Evolutionary conservation across 306 rosid species (phyloP), one percentile per base, ranked within the genome.

Genomic region (Rubus idaeus): DNA sequence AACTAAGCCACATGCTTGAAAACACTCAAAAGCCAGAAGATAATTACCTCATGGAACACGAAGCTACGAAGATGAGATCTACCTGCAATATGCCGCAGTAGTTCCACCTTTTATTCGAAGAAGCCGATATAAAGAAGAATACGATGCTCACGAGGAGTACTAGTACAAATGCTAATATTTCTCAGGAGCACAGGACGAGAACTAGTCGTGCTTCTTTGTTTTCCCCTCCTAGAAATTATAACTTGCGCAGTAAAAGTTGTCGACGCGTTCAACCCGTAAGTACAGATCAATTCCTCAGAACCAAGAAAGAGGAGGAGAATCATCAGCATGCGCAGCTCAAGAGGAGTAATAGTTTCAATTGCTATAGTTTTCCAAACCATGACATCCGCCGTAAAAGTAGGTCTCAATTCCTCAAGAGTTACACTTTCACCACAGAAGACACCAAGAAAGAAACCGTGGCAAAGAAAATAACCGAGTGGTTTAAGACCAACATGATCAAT

Each of bases 401-500:
- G 40, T 26, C 40, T 30, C 18, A 26, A 12, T 61, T 26, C 66
- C 18, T 61, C 9, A 12, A 6, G 66, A 61, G n/a, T 12, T 61
- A 26, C 40, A 12, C 17, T 18, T 61, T 61, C 2, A 45, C 49
- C 66, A 61, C 42, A 1, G 8, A 10, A 21, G 63, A 21, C 40
- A 61, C 18, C 8, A 60, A 60, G 40, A 61, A 26, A 30, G 40
- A 10, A 10, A 10, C 39, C 14, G 64, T 21, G 4, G 10, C 10
- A 58, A 23, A 23, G 64, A 58, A 58, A 58, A 10, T 21, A 58
- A 23, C 64, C 64, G 26, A 26, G 66, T 61, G 66, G 66, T 61
- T 11, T 13, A 26, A 12, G 66, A 13, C 14, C 18, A 26, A 61
- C 41, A 2, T 61, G 42, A 18, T 23, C 66, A 60, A 60, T 18